A percentile compares a stretch with the other conserved stretches of the same genome.
These are phyloP conservation scores for Populus davidiana DNA, from an alignment of 345 rosid species.

Conservation along the genomic window DNA sequence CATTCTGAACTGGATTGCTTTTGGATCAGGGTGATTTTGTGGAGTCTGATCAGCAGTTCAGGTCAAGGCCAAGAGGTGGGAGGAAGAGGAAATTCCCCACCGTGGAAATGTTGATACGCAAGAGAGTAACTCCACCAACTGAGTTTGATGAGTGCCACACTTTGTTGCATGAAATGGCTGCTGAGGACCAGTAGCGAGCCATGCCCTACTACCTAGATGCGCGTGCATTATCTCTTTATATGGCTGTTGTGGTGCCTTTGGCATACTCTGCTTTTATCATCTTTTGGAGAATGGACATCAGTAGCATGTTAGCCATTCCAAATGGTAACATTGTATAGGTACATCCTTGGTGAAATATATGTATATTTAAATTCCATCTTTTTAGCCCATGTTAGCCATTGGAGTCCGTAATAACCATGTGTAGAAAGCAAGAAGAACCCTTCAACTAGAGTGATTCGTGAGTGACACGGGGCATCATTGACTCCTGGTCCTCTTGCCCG, in stretches of 20 bases:
- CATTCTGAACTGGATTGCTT: neutral
- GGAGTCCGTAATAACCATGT: no score
- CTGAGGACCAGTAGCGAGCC: neutral
- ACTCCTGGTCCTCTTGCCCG: no score
- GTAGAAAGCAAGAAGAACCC: no score
- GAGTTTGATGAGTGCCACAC: conserved; percentile 2
- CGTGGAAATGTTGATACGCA: conserved; percentile 55
- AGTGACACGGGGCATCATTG: no score
- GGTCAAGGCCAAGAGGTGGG: conserved; percentile 78
- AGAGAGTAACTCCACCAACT: conserved; percentile 49
- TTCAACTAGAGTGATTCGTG: no score
- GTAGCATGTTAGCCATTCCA: neutral
- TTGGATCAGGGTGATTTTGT: conserved; percentile 69
- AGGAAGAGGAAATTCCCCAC: conserved; percentile 56
- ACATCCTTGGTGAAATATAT: no score
- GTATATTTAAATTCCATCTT: neutral
- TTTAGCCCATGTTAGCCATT: no score
- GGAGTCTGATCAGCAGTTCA: conserved; percentile 60
- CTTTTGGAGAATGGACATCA: neutral
- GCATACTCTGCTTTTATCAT: neutral
- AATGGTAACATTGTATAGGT: neutral
- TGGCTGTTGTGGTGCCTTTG: neutral
- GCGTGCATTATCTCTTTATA: neutral
- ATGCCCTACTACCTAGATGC: neutral
- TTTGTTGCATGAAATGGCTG: conserved; percentile 6